Evolutionary conservation across 371 early-diverging fungal genomes (phyloP).

Genomic region (Rhizopus microsporus): DNA sequence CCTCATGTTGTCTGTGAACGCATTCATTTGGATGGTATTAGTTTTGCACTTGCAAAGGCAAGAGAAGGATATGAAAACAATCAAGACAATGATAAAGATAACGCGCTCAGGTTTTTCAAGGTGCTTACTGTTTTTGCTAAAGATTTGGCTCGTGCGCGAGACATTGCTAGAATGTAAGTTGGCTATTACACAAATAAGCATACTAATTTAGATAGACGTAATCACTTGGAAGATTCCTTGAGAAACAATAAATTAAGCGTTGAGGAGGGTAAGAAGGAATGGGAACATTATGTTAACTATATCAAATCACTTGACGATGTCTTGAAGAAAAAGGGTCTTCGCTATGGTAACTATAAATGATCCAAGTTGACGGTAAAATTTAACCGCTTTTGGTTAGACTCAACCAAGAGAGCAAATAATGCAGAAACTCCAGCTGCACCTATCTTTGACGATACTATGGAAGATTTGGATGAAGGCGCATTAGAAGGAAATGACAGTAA

Average conservation of each 20-base stretch:
- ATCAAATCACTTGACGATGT: slow-evolving; percentile 35
- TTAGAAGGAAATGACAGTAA: background rate
- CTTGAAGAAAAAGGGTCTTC: slow-evolving; percentile 47
- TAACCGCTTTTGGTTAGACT: slow-evolving; percentile 5
- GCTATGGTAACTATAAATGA: slow-evolving; percentile 31
- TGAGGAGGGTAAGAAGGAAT: slow-evolving; percentile 32
- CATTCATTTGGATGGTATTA: slow-evolving; percentile 44
- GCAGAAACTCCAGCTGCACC: slow-evolving; percentile 30
- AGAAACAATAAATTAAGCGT: slow-evolving; percentile 23
- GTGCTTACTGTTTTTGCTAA: slow-evolving; percentile 33
- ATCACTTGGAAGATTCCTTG: slow-evolving; percentile 37
- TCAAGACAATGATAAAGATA: slow-evolving; percentile 24
- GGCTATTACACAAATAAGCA: background rate
- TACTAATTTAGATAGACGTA: slow-evolving; percentile 25
- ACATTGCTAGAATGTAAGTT: slow-evolving; percentile 50
- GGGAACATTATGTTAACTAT: slow-evolving; percentile 48
- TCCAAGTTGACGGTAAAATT: background rate
- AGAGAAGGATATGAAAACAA: slow-evolving; percentile 27
- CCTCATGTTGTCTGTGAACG: slow-evolving; percentile 33
- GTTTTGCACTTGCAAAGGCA: slow-evolving; percentile 33
- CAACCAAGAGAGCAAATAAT: slow-evolving; percentile 24
- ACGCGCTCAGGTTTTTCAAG: slow-evolving; percentile 46
- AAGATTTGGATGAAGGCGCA: slow-evolving; percentile 8
- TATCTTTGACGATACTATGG: slow-evolving; percentile 22
- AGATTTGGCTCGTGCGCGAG: slow-evolving; percentile 38